These are phyloP conservation scores for Chrysochromulina tobinii DNA, from an alignment of 78 protist species.

Conservation along the genomic window DNA sequence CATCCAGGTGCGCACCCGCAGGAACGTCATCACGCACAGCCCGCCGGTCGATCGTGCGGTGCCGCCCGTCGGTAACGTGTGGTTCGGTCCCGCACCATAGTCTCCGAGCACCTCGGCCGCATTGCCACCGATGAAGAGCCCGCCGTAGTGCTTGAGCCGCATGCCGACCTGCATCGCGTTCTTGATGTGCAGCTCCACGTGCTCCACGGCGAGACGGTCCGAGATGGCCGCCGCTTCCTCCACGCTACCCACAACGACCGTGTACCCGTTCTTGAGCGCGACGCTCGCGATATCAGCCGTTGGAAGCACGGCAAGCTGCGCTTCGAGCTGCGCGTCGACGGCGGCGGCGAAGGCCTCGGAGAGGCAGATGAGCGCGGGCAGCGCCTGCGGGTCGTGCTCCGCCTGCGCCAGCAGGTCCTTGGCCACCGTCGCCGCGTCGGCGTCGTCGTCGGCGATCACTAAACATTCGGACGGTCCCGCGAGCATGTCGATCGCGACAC, in stretches of 20 bases:
- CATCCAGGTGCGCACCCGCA: conserved; percentile 58
- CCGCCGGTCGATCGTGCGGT: conserved; percentile 72
- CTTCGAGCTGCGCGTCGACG: conserved; percentile 39
- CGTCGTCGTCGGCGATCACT: conserved; percentile 70
- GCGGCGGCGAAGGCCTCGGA: not conserved
- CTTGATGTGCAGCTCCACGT: conserved; percentile 57
- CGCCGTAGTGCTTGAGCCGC: conserved; percentile 57
- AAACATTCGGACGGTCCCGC: conserved; percentile 81
- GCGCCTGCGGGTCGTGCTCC: conserved; percentile 73
- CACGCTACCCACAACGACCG: conserved; percentile 1
- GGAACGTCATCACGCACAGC: conserved; percentile 62
- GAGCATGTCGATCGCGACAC: conserved; percentile 80
- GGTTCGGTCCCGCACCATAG: conserved; percentile 84
- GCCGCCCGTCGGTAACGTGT: conserved; percentile 83
- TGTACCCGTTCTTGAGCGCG: conserved; percentile 54
- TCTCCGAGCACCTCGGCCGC: conserved; percentile 81
- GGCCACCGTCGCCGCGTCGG: conserved; percentile 67
- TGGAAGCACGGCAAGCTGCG: conserved; percentile 46
- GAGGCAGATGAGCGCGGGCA: conserved; percentile 34
- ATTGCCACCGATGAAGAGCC: conserved; percentile 66
- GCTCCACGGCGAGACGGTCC: conserved; percentile 76
- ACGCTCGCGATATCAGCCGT: conserved; percentile 38
- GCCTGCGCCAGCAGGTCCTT: conserved; percentile 76
- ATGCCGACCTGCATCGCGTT: not conserved
- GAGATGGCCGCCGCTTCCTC: conserved; percentile 57